Evolutionary conservation across 2,329 filamentous ascomycete genomes (phyloP).

Genomic region (Cytospora paraplurivora): DNA sequence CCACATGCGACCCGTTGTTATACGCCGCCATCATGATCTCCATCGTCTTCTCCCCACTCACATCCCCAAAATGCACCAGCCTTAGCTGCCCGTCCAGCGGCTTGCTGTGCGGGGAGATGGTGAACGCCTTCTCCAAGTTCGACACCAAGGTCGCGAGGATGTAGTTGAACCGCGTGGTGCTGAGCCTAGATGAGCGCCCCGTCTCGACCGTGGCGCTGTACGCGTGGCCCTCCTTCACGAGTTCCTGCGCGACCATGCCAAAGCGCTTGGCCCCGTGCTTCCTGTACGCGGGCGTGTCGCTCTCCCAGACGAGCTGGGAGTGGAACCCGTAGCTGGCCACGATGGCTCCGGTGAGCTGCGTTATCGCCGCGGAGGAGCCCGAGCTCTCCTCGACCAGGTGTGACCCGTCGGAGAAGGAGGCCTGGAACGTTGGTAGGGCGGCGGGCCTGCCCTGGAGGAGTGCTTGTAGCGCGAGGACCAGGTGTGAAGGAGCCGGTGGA

Average conservation of each 20-base stretch:
- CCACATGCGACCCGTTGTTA: slow-evolving; percentile 57
- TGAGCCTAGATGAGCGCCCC: neutral
- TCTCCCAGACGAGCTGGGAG: slow-evolving; percentile 85
- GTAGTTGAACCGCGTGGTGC: slow-evolving; percentile 65
- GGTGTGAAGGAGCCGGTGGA: slow-evolving; percentile 40
- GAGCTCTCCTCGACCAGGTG: slow-evolving; percentile 42
- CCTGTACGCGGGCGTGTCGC: slow-evolving; percentile 81
- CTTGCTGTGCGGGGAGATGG: slow-evolving; percentile 72
- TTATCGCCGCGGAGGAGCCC: slow-evolving; percentile 33
- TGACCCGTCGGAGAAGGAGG: slow-evolving; percentile 61
- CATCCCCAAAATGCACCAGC: slow-evolving; percentile 73
- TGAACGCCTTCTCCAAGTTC: slow-evolving; percentile 78
- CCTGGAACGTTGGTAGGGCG: slow-evolving; percentile 64
- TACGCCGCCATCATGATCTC: slow-evolving; percentile 72
- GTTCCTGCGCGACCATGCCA: slow-evolving; percentile 77
- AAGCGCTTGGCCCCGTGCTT: slow-evolving; percentile 78
- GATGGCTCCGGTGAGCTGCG: slow-evolving; percentile 69
- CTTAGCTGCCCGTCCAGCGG: slow-evolving; percentile 72
- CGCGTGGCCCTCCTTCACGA: slow-evolving; percentile 59
- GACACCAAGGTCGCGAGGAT: slow-evolving; percentile 76
- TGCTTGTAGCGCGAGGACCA: slow-evolving; percentile 50
- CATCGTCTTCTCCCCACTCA: slow-evolving; percentile 69
- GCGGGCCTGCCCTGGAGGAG: slow-evolving; percentile 59
- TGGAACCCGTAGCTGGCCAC: slow-evolving; percentile 92
- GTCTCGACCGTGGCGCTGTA: slow-evolving; percentile 51